Conservation (phyloP, 2,329 filamentous ascomycete genomes). For the Aaosphaeria arxii region DNA sequence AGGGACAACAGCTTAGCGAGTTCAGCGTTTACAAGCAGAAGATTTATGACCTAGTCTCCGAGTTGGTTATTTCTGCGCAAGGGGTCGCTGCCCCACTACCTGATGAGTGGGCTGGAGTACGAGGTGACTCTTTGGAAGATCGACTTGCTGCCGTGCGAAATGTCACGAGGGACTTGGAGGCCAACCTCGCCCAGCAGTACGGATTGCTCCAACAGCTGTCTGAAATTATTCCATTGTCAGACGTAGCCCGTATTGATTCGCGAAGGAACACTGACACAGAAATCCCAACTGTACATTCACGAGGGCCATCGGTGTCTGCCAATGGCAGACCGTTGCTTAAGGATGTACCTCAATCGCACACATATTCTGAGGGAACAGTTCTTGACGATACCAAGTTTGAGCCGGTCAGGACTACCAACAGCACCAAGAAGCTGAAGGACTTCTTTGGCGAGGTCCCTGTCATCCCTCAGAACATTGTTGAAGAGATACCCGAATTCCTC, state of each 20-base stretch:
- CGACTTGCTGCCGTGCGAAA: slow-evolving; percentile 76
- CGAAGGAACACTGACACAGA: slow-evolving; percentile 44
- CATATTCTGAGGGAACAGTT: slow-evolving; percentile 59
- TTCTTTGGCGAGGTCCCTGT: slow-evolving; percentile 53
- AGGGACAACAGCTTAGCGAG: slow-evolving; percentile 77
- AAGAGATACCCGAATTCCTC: slow-evolving; percentile 81
- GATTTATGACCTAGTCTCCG: slow-evolving; percentile 88
- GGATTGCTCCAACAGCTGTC: slow-evolving; percentile 85
- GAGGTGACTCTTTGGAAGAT: slow-evolving; percentile 84
- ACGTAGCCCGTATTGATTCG: slow-evolving; percentile 25
- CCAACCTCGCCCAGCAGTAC: slow-evolving; percentile 80
- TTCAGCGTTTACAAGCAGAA: slow-evolving; percentile 90
- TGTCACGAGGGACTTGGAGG: slow-evolving; percentile 77
- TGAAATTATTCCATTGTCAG: slow-evolving; percentile 64
- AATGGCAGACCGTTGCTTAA: slow-evolving; percentile 47
- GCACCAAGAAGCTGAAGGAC: slow-evolving; percentile 48
- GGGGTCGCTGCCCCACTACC: slow-evolving; percentile 85
- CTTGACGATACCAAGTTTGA: slow-evolving; percentile 31
- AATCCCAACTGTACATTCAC: slow-evolving; percentile 23
- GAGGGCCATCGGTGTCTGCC: slow-evolving; percentile 18
- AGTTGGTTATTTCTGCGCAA: slow-evolving; percentile 84
- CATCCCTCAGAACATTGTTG: slow-evolving; percentile 49
- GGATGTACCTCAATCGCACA: slow-evolving; percentile 60
- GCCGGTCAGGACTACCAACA: slow-evolving; percentile 27
- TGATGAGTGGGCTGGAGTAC: slow-evolving; percentile 94